phyloP scores from a whole-genome alignment of 2,329 filamentous ascomycete genomes.

The Thyridium curvatum region DNA sequence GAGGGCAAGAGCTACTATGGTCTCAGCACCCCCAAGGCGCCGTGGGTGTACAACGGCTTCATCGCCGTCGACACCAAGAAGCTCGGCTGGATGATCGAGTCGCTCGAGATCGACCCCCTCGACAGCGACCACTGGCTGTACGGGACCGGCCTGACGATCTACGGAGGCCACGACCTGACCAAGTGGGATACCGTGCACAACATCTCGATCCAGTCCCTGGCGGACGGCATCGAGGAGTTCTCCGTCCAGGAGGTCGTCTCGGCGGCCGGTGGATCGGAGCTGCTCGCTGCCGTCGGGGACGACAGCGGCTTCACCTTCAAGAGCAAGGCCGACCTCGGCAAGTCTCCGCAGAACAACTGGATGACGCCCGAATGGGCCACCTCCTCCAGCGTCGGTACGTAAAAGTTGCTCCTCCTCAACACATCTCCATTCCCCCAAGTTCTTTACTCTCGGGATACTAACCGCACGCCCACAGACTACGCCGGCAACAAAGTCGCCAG shows the following conservation, averaged over 20 bases:
- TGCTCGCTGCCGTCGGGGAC: slow-evolving; percentile 45
- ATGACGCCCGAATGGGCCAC: slow-evolving; percentile 38
- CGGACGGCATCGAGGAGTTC: slow-evolving; percentile 49
- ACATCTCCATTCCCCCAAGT: background rate
- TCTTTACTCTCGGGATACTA: background rate
- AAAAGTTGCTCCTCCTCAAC: background rate
- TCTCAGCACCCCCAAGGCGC: slow-evolving; percentile 39
- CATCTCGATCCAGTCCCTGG: slow-evolving; percentile 42
- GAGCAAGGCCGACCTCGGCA: slow-evolving; percentile 27
- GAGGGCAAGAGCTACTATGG: slow-evolving; percentile 38
- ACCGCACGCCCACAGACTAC: slow-evolving; percentile 24
- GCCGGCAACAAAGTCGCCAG: slow-evolving; percentile 37
- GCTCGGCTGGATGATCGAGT: slow-evolving; percentile 57
- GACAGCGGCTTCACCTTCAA: slow-evolving; percentile 45
- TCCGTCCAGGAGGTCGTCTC: slow-evolving; percentile 42
- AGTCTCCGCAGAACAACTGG: slow-evolving; percentile 36
- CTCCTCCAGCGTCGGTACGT: slow-evolving; percentile 32
- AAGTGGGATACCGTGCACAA: slow-evolving; percentile 46
- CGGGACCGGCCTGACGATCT: slow-evolving; percentile 41
- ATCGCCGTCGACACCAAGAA: slow-evolving; percentile 39
- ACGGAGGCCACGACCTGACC: slow-evolving; percentile 42
- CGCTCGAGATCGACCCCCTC: slow-evolving; percentile 49
- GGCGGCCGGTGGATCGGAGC: slow-evolving; percentile 41
- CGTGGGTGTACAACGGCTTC: slow-evolving; percentile 47
- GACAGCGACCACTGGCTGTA: slow-evolving; percentile 57